phyloP scores from a whole-genome alignment of 768 basidiomycete species.

The Suillus discolor region DNA sequence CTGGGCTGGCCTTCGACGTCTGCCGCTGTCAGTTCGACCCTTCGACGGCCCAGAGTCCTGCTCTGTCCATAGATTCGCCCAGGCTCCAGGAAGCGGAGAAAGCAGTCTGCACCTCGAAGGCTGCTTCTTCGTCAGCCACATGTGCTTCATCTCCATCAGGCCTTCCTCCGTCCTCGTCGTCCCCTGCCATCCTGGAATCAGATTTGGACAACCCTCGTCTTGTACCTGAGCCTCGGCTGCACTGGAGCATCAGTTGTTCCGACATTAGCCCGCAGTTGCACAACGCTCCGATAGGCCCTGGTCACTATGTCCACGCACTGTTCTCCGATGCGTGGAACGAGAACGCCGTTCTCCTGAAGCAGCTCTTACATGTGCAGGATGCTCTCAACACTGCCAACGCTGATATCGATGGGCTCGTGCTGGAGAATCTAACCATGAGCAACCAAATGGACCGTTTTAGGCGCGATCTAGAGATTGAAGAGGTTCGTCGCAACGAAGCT shows the following conservation, averaged over 20 bases:
- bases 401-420: background rate
- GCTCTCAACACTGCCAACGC: background rate
- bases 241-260: background rate
- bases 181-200: background rate
- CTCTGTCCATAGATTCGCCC: background rate
- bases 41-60: background rate
- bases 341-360: background rate
- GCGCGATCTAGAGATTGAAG: background rate
- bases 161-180: background rate
- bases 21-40: background rate
- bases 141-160: background rate
- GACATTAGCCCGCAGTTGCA: background rate
- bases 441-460: background rate
- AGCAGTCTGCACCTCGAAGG: background rate
- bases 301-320: background rate
- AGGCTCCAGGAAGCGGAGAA: background rate
- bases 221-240: background rate
- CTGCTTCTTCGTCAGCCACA: background rate
- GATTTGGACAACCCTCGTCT: background rate
- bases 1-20: background rate
- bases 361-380: background rate
- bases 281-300: background rate
- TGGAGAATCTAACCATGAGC: background rate
- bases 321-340: conserved; percentile 1
- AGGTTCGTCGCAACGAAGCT: conserved; percentile 1